phyloP scores from a whole-genome alignment of 2,329 filamentous ascomycete species.

The Penicillium paneum region DNA sequence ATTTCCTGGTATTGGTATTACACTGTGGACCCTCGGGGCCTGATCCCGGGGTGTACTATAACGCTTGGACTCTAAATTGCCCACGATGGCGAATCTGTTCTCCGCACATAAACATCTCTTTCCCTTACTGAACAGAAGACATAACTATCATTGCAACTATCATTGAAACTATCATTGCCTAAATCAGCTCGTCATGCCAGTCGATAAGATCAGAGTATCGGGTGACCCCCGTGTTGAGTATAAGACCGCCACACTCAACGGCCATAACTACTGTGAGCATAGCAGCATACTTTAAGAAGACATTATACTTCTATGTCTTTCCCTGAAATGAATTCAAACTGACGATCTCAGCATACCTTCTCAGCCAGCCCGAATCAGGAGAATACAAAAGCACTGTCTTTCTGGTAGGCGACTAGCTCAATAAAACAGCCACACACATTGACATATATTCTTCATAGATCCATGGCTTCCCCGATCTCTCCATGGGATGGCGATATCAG shows the following conservation, averaged over 20 bases:
- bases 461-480: conserved; percentile 80
- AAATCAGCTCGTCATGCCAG: conserved; percentile 41
- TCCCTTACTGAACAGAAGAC: background rate
- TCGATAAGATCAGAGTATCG: conserved; percentile 61
- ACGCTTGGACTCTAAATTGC: background rate
- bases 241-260: conserved; percentile 62
- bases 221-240: conserved; percentile 66
- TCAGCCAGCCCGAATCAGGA: conserved; percentile 46
- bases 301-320: background rate
- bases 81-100: background rate
- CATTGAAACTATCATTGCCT: background rate
- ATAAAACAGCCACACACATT: background rate
- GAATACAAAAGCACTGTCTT: conserved; percentile 53
- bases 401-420: conserved; percentile 41
- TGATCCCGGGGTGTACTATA: background rate
- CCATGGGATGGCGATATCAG: conserved; percentile 85
- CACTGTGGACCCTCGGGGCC: no score
- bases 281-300: background rate
- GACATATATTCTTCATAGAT: conserved; percentile 41
- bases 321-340: background rate
- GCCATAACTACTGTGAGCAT: conserved; percentile 62
- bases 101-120: background rate
- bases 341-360: conserved; percentile 48
- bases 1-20: no score
- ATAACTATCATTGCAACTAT: background rate